Percentiles rank a stretch among this genome's conserved stretches.
Conservation (phyloP, 345 rosid species). For the Acer yangbiense region DNA sequence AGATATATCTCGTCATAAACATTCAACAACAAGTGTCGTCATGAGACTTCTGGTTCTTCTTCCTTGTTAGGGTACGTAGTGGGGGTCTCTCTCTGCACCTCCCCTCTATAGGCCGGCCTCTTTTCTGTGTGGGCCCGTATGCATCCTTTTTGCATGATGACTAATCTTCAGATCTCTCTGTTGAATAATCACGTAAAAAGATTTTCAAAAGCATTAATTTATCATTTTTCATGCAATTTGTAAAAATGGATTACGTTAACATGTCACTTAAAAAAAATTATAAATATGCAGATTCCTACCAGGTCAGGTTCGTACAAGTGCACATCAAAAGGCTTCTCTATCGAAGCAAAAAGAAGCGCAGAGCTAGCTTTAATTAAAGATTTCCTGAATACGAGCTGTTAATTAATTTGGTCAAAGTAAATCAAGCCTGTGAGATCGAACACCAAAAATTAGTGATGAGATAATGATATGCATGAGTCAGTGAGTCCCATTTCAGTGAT, state of each 20-base stretch:
- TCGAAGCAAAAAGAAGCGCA: neutral
- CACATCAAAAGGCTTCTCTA: too few species aligned
- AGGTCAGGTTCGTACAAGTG: too few species aligned
- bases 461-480: neutral
- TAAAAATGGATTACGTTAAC: too few species aligned
- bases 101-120: neutral
- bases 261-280: too few species aligned
- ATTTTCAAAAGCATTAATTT: too few species aligned
- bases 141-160: neutral
- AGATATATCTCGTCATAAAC: neutral
- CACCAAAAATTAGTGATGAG: neutral
- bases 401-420: neutral
- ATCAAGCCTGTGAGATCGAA: neutral
- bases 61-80: neutral
- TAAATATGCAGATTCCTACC: too few species aligned
- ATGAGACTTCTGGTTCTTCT: neutral
- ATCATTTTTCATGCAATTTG: too few species aligned
- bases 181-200: too few species aligned
- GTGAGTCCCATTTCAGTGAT: neutral
- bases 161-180: neutral
- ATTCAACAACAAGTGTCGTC: neutral
- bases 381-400: neutral
- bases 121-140: neutral
- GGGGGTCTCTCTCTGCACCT: neutral
- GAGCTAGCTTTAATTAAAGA: neutral